Evolutionary conservation across 495 filamentous ascomycete species (phyloP), one percentile per base, ranked within the genome.

Genomic region (Trichoderma gamsii): DNA sequence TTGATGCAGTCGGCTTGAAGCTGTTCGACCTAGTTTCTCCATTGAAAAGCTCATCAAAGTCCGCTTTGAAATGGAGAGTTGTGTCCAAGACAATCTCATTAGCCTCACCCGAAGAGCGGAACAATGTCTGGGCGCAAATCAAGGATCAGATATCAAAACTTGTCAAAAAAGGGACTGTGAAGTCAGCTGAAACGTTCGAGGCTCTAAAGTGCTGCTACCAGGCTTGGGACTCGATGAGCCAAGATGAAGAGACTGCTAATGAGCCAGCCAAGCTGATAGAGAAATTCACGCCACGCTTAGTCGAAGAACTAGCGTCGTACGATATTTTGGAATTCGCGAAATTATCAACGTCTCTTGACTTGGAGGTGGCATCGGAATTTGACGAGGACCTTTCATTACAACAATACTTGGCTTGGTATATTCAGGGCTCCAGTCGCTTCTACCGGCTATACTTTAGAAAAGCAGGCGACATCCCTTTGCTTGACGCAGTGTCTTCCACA

Each of bases 61-160:
- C 67, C 0, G 67, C 67, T 4, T 27, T 68, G 13, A 63, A 44
- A 25, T 68, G 67, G 67, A 63, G 67, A 11, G 35, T 68, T 29
- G 18, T 68, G 4, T 41, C 59, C 11, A 44, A 64, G 35, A 29
- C 59, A 4, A 32, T 68, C 7, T 21, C 38, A 9, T 68, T 41
- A 61, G 23, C 43, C 11, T 23, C 67, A 4, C 23, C 41, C 15
- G 41, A 32, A 18, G 41, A 59, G 5, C 44, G 67, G 13, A 38
- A 35, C 41, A 41, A 63, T 16, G 51, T 64, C n/a, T 64, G 56
- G 67, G 56, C 13, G 7, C 56, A 64, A 35, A 23, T 64, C 11
- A 68, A 51, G 4, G 67, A 49, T 38, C 41, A 41, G 8, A 1
- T 68, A 5, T 13, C 21, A 13, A 61, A 64, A 41, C 41, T 68